Evolutionary conservation across 306 rosid genomes (phyloP), one percentile per base, ranked within the genome.

Genomic region (Hippophae gyantsensis): DNA sequence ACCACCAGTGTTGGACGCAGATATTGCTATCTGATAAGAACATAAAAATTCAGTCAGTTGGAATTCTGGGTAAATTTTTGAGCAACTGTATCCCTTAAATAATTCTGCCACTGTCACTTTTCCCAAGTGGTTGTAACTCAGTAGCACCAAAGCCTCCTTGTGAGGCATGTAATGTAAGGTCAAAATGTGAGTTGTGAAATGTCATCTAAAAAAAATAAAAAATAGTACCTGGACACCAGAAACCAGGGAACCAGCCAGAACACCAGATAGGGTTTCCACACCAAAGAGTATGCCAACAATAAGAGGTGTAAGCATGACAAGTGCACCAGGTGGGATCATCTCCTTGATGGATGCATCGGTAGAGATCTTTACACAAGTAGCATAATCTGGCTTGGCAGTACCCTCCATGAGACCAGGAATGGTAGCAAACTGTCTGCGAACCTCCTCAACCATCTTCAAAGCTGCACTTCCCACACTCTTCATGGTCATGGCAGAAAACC

Each of bases 401-500:
- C 94, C 94, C 76, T 86, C 94, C 81, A 86, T 74, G 48, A 86
- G 81, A 61, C 89, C 89, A 6, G 89, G 87, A 60, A 86, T 86
- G 56, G 83, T 78, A 70, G 82, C 78, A 81, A 86, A 86, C 75
- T 86, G 89, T 78, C 89, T 80, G 9, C 89, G 82, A 14, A 86
- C 94, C 71, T 86, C 94, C 83, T 86, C 94, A 14, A 86, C 94
- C 94, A 86, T 86, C 72, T 86, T 86, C 69, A 86, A 62, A 47
- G 94, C 89, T 13, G 94, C 94, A 69, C 87, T 86, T 60, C 94
- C 89, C n/a, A 86, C 89, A 60, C 94, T 86, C 75, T 86, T 86
- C 94, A 86, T 86, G 71, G 94, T 86, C 94, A 86, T 86, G 55
- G 94, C 94, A 63, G 94, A 86, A 76, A 86, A 86, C 94, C 89